A percentile compares a stretch with the other conserved stretches of the same genome.
Conservation (phyloP, 106 monocot species). For the Acorus gramineus region DNA sequence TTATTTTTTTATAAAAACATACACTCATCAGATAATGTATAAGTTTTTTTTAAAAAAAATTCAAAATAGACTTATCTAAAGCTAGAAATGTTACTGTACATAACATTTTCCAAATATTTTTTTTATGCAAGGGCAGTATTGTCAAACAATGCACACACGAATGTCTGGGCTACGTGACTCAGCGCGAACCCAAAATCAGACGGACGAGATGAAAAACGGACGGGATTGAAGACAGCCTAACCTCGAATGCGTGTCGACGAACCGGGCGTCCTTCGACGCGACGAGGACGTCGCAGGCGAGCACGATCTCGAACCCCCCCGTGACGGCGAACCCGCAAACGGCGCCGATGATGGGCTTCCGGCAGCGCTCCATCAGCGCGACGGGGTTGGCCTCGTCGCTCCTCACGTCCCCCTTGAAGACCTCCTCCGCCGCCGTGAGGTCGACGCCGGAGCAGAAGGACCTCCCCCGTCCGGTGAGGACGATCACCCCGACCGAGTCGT, state of each 20-base stretch:
- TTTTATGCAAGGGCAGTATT: too few species aligned
- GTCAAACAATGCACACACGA: too few species aligned
- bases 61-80: too few species aligned
- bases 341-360: constrained; percentile 85
- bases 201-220: too few species aligned
- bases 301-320: constrained; percentile 92
- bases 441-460: constrained; percentile 96
- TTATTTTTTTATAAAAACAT: too few species aligned
- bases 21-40: too few species aligned
- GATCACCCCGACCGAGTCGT: constrained; percentile 50
- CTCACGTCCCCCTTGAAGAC: constrained; percentile 98
- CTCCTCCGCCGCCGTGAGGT: constrained; percentile 79
- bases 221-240: constrained; percentile 3
- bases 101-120: too few species aligned
- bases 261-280: constrained; percentile 69
- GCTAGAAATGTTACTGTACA: too few species aligned
- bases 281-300: constrained; percentile 86
- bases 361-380: constrained; percentile 70
- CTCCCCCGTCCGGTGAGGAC: constrained; percentile 70
- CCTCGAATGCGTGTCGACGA: constrained; percentile 81
- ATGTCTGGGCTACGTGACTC: too few species aligned
- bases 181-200: too few species aligned
- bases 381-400: constrained; percentile 44
- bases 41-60: too few species aligned
- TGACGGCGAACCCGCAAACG: constrained; percentile 69